These are phyloP conservation scores for Cyclotella sp. DNA, from an alignment of 108 stramenopile species.

Conservation along the genomic window DNA sequence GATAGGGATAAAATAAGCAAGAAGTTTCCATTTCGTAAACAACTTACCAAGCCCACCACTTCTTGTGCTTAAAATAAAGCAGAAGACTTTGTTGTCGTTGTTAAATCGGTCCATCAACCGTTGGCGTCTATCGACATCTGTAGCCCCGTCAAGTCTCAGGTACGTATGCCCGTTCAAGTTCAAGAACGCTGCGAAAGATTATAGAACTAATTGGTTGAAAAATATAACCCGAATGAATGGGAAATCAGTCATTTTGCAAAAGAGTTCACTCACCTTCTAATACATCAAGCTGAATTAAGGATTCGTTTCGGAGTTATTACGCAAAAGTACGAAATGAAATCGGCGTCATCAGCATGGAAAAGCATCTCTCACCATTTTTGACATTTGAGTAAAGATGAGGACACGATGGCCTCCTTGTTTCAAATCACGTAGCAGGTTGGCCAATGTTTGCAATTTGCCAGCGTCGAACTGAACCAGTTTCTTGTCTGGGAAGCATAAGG, in stretches of 20 bases:
- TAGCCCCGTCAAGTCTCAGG: constrained; percentile 89
- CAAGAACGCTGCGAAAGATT: constrained; percentile 77
- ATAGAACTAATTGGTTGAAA: too few relatives aligned
- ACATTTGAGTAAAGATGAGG: constrained; percentile 98
- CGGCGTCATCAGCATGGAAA: neutral
- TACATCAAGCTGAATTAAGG: constrained; percentile 67
- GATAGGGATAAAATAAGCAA: neutral
- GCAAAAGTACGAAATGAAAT: neutral
- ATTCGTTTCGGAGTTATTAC: neutral
- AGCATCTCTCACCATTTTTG: constrained; percentile 62
- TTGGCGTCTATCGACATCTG: constrained; percentile 91
- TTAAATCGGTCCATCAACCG: constrained; percentile 96
- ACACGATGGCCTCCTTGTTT: constrained; percentile 89
- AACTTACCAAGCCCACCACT: constrained; percentile 75
- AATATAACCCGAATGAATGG: too few relatives aligned
- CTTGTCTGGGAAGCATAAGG: constrained; percentile 93
- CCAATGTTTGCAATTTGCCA: constrained; percentile 63
- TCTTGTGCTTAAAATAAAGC: constrained; percentile 95
- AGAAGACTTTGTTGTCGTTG: constrained; percentile 83
- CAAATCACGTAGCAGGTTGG: constrained; percentile 84
- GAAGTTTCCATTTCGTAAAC: neutral
- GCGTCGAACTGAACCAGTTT: constrained; percentile 57
- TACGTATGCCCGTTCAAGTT: constrained; percentile 84
- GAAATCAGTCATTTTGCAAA: neutral
- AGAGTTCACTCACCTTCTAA: constrained; percentile 60